These are phyloP conservation scores for Fraxinus dipetala DNA, from an alignment of 305 asterid species.

Conservation along the genomic window DNA sequence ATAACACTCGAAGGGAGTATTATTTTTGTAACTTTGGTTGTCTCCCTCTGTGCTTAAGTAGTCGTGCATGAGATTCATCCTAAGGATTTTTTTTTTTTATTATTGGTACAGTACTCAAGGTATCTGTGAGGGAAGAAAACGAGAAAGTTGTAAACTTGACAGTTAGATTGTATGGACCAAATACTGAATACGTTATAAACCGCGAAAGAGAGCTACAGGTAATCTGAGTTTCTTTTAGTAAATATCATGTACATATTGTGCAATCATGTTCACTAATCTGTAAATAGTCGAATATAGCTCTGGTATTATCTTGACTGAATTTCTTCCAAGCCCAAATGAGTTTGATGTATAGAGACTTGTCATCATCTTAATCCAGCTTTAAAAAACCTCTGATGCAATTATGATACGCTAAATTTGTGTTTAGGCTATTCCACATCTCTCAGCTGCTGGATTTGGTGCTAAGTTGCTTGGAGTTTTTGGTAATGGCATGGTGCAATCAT, in stretches of 20 bases:
- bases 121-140: conserved; percentile 60
- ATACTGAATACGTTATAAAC: conserved; percentile 88
- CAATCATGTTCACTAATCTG: not conserved
- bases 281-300: not conserved
- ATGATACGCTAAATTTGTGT: conserved; percentile 19
- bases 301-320: not conserved
- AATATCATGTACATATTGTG: not conserved
- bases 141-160: conserved; percentile 49
- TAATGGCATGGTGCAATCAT: conserved; percentile 99
- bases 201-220: conserved; percentile 88
- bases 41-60: conserved; percentile 5
- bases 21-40: conserved; percentile 15
- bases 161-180: conserved; percentile 85
- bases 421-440: conserved; percentile 90
- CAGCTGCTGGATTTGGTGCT: conserved; percentile 98
- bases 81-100: conserved; percentile 10
- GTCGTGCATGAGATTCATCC: not conserved
- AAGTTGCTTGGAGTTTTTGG: conserved; percentile 92
- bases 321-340: conserved; percentile 12
- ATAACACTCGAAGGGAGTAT: not conserved
- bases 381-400: not conserved
- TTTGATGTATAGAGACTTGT: conserved; percentile 1
- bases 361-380: conserved; percentile 15
- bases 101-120: conserved; percentile 73
- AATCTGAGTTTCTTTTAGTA: conserved; percentile 18